Base-by-base conservation (phyloP, 805 yeast species). In the Sugiyamaella qingdaonensis region DNA sequence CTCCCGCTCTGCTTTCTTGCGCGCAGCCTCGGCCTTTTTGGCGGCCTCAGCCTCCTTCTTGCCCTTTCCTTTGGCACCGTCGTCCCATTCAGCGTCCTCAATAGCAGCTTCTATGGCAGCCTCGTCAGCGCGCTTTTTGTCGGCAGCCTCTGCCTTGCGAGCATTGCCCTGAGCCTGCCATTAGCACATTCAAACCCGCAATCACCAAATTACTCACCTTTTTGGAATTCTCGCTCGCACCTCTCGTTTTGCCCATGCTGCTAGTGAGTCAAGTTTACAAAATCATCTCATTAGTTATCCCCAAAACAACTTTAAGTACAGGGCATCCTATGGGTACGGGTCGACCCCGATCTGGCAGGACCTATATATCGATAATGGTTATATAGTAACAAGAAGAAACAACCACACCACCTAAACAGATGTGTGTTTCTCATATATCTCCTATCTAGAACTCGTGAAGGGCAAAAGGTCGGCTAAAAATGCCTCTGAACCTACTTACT, bases 1-100 rank as follows among this genome's bases (percentile, higher is more conserved):
- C 42, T 87, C 94, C 61, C 94, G 78, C 65, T 87, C 94, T n/a
- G 87, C 86, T 74, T 87, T 88, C 74, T 84, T 85, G 52, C 82
- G 77, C 8, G 85, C 82, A 4, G 87, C 91, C 62, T 86, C 91
- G 48, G 84, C 89, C 64, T 78, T 81, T 71, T 86, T 87, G 52
- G 79, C 82, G 48, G 78, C 81, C 13, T 79, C 84, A 19, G 79
- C 86, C 51, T 79, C 84, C 68, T 83, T 83, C 77, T 87, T 88
- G 72, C 81, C 79, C 67, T 77, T 79, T 64, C 81, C 81, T 73
- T 86, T 86, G 24, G 88, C 62, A 32, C 94, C 95, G 19, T 82
- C 75, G 2, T 78, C 80, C 94, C 94, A 86, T 57, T 78, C 75
- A 13, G 76, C 75, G 29, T 79, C 83, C 61, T 86, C 91, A 1